Evolutionary conservation across 441 rosid genomes (phyloP).

Genomic region (Arabidopsis lyrata): DNA sequence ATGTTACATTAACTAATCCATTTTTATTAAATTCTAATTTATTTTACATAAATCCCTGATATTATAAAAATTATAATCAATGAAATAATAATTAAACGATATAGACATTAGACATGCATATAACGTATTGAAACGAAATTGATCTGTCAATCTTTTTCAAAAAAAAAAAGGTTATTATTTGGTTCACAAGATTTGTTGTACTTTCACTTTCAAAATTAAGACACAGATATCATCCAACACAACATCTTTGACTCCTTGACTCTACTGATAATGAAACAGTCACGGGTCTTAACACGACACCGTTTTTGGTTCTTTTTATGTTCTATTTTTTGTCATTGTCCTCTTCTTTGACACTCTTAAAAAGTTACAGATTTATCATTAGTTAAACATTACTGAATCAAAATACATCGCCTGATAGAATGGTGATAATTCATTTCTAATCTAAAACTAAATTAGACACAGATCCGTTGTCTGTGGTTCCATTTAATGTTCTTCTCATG

Average conservation of each 20-base stretch:
- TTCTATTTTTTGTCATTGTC: conserved; percentile 30
- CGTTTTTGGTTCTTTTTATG: conserved; percentile 29
- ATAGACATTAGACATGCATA: conserved; percentile 33
- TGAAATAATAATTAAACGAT: neutral
- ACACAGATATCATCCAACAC: conserved; percentile 39
- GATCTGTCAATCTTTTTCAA: conserved; percentile 3
- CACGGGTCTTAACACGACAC: conserved; percentile 44
- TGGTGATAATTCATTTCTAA: neutral
- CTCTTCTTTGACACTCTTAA: conserved; percentile 26
- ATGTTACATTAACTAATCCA: neutral
- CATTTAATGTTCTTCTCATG: conserved; percentile 29
- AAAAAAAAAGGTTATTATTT: neutral
- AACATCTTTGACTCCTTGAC: conserved; percentile 37
- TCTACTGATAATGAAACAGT: conserved; percentile 23
- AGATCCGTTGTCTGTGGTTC: conserved; percentile 39
- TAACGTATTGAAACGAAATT: conserved; percentile 21
- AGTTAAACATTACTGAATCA: neutral
- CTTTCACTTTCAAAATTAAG: conserved; percentile 39
- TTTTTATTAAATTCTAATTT: no score
- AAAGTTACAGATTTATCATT: neutral
- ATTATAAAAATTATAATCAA: neutral
- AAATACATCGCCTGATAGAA: neutral
- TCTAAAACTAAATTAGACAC: conserved; percentile 21
- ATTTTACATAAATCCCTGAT: neutral
- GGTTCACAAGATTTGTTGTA: conserved; percentile 30